A percentile compares a stretch with the other conserved stretches of the same genome.
Evolutionary conservation across 2,329 filamentous ascomycete genomes (phyloP).

Genomic region (Venturia carpophila): DNA sequence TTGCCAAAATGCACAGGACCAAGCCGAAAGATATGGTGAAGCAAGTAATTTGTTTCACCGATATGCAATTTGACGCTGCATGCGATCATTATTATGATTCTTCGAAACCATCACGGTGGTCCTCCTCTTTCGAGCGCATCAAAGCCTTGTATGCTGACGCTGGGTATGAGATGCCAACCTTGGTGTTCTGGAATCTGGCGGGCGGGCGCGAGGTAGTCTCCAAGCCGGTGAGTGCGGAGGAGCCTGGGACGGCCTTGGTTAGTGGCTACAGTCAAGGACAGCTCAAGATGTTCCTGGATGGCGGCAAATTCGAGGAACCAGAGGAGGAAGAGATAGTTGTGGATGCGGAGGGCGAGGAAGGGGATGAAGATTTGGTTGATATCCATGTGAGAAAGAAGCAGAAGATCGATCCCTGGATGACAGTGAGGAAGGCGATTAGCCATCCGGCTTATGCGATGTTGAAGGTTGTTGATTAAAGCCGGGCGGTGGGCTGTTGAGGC

Average conservation of each 20-base stretch:
- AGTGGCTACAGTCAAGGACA: constrained; percentile 51
- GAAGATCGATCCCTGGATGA: constrained; percentile 38
- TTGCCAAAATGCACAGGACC: constrained; percentile 44
- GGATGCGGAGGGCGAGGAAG: constrained; percentile 26
- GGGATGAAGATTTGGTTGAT: constrained; percentile 25
- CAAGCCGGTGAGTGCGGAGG: constrained; percentile 43
- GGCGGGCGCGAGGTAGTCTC: constrained; percentile 34
- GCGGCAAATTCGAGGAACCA: constrained; percentile 37
- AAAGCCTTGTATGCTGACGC: constrained; percentile 37
- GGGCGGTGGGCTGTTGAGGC: neutral
- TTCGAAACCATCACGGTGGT: constrained; percentile 28
- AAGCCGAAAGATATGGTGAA: constrained; percentile 53
- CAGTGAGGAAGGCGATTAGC: constrained; percentile 44
- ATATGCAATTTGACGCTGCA: constrained; percentile 52
- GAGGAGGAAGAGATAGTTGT: constrained; percentile 34
- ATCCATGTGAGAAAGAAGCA: constrained; percentile 30
- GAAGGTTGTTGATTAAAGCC: constrained; percentile 44
- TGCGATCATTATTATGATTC: neutral
- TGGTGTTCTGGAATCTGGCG: constrained; percentile 56
- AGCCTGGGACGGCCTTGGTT: constrained; percentile 43
- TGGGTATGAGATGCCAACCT: constrained; percentile 51
- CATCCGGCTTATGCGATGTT: constrained; percentile 51
- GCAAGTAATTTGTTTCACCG: constrained; percentile 52
- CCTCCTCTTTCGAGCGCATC: constrained; percentile 45
- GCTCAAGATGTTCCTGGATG: constrained; percentile 51